Evolutionary conservation across 169 alveolate species (phyloP).

Genomic region (Cryptosporidium muris): DNA sequence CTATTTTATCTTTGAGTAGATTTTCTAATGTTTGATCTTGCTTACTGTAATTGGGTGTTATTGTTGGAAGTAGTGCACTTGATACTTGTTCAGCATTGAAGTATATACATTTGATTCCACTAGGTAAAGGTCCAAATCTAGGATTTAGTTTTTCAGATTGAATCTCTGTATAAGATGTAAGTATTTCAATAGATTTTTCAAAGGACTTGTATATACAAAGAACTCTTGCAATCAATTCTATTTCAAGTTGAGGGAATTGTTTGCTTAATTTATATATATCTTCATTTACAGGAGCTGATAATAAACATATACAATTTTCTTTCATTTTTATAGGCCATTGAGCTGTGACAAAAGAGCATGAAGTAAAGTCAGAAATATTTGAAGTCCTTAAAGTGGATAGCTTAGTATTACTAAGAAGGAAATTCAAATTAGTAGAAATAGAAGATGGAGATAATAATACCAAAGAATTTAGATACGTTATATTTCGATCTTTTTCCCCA

Average conservation of each 20-base stretch:
- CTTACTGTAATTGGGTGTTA: conserved; percentile 39
- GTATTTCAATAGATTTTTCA: conserved; percentile 18
- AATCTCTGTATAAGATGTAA: conserved; percentile 47
- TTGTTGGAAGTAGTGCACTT: conserved; percentile 40
- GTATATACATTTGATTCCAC: conserved; percentile 21
- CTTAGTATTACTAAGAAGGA: no score
- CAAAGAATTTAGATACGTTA: no score
- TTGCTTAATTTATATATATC: conserved; percentile 36
- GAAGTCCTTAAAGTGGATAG: no score
- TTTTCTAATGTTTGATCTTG: conserved; percentile 13
- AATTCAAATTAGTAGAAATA: no score
- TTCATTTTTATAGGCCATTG: no score
- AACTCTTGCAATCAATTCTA: conserved; percentile 36
- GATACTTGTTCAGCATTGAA: conserved; percentile 22
- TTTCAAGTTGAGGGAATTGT: conserved; percentile 16
- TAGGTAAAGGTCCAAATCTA: conserved; percentile 59
- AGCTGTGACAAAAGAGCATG: no score
- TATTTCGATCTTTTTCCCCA: no score
- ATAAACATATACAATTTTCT: not conserved
- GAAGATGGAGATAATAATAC: no score
- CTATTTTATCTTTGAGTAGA: conserved; percentile 4
- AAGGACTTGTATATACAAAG: conserved; percentile 30
- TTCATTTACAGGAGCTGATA: conserved; percentile 64
- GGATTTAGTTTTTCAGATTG: conserved; percentile 37
- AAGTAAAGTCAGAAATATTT: no score